Evolutionary conservation across 345 rosid genomes (phyloP), one percentile per base, ranked within the genome.

Genomic region (Citrus inodora): DNA sequence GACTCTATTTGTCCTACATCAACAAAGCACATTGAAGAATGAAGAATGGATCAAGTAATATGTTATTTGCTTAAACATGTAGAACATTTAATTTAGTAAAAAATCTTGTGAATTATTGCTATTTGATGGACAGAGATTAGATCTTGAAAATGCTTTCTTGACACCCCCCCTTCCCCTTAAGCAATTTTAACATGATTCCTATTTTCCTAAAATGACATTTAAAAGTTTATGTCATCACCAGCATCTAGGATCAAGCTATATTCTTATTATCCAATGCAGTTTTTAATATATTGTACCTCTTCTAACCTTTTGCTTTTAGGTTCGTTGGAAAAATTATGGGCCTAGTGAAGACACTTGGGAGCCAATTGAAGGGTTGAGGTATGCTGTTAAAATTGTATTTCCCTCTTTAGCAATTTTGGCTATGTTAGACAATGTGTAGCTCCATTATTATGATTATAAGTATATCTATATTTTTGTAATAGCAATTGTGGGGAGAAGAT

Each of bases 281-380:
- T 74, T 5, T 62, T 28, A 74, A 42, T 33, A 4, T 19, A n/a
- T 19, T 67, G 7, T 27, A 55, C 19, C n/a, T 40, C 42, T 35
- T 9, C 56, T 19, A 10, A 67, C 76, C 61, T 66, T 67, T 37
- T 28, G 27, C n/a, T 77, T 71, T 25, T 72, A 94, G 98, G 93
- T 92, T 13, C 83, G 85, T 6, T 91, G 97, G 98, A 82, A 82
- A 80, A 86, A 84, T 25, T 94, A 90, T 70, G 88, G 86, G 7
- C 82, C 90, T 8, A 81, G 78, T 13, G 75, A 87, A 66, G 92
- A 92, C 69, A 72, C 92, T 0, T 92, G 94, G 97, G 98, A 92
- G 62, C 94, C 96, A 10, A 67, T 86, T 6, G 82, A 83, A 3
- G 91, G 93, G 3, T 81, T 92, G 27, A 68, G 90, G 97, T 92